A percentile compares a stretch with the other conserved stretches of the same genome.
phyloP scores from a whole-genome alignment of 306 rosid species.

The Alnus glutinosa region DNA sequence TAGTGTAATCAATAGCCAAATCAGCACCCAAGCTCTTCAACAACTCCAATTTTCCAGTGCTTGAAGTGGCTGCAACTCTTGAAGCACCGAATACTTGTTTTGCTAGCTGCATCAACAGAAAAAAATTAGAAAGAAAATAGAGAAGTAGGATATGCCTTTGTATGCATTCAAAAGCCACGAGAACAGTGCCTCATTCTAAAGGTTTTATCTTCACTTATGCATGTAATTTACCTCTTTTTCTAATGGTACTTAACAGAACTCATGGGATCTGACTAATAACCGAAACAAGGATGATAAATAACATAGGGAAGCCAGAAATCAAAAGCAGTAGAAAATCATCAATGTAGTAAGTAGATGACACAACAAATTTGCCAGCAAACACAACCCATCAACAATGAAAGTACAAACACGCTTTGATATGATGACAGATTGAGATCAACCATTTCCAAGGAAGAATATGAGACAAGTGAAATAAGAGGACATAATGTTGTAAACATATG shows the following conservation, averaged over 20 bases:
- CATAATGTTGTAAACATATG: background rate
- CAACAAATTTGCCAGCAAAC: background rate
- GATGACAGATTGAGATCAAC: background rate
- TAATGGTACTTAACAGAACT: background rate
- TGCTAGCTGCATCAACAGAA: conserved; percentile 56
- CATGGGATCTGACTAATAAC: background rate
- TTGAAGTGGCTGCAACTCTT: conserved; percentile 83
- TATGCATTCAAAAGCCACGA: background rate
- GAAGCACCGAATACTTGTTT: conserved; percentile 95
- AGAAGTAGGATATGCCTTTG: background rate
- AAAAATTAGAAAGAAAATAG: background rate
- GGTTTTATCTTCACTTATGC: background rate
- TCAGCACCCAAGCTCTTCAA: conserved; percentile 88
- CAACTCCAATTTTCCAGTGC: conserved; percentile 74
- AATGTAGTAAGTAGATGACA: background rate
- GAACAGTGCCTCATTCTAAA: background rate
- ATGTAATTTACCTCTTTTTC: background rate
- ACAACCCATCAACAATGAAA: background rate
- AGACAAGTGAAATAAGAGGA: background rate
- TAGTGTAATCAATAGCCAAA: conserved; percentile 86
- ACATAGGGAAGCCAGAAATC: background rate
- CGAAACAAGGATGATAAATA: background rate
- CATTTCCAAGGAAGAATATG: background rate
- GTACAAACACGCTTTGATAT: background rate
- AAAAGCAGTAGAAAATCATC: background rate